Conservation (phyloP, 805 yeast species). For the Candida loeiensis region DNA sequence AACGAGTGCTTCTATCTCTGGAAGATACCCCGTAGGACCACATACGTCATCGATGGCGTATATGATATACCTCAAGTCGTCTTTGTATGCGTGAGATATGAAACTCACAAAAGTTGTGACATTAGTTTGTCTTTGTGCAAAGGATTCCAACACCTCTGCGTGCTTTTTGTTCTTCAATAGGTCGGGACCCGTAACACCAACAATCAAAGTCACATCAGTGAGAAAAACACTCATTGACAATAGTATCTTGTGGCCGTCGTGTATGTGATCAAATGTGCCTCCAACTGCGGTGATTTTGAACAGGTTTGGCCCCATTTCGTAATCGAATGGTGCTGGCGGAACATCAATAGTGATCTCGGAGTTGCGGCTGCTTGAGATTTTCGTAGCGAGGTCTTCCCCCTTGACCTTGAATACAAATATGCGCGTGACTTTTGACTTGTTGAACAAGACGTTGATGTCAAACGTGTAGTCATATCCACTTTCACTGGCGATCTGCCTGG, state of each 20-base stretch:
- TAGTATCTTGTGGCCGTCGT: slow-evolving; percentile 89
- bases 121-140: slow-evolving; percentile 43
- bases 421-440: slow-evolving; percentile 10
- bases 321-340: neutral
- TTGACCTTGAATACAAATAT: slow-evolving; percentile 1
- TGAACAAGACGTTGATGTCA: slow-evolving; percentile 29
- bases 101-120: slow-evolving; percentile 48
- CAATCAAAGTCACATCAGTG: slow-evolving; percentile 51
- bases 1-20: slow-evolving; percentile 73
- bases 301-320: slow-evolving; percentile 1
- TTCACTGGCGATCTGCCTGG: slow-evolving; percentile 19
- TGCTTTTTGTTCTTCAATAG: slow-evolving; percentile 73
- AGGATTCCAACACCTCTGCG: slow-evolving; percentile 60
- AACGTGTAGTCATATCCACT: slow-evolving; percentile 24
- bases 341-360: slow-evolving; percentile 1
- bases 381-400: neutral
- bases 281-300: slow-evolving; percentile 63
- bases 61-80: slow-evolving; percentile 36
- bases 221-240: slow-evolving; percentile 69
- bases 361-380: neutral
- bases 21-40: slow-evolving; percentile 85
- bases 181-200: slow-evolving; percentile 81
- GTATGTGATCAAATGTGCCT: slow-evolving; percentile 96
- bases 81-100: slow-evolving; percentile 44
- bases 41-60: slow-evolving; percentile 77